Base-by-base conservation (phyloP, 371 early-diverging fungal genomes). In the Thermomucor indicae-seudaticae region DNA sequence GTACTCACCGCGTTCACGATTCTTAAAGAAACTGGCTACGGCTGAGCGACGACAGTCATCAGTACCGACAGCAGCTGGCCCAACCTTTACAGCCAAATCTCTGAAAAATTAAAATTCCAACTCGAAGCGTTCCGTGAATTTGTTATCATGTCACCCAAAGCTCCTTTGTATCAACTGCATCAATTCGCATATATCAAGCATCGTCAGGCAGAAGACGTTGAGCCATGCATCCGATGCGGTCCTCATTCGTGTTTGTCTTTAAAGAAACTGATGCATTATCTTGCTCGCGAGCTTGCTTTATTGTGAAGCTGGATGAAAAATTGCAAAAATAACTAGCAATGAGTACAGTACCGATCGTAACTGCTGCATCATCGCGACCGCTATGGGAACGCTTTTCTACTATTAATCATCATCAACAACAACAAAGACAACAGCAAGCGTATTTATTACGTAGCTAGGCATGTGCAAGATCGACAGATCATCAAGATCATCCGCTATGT, bases 181-280 rank as follows among this genome's bases (percentile, higher is more conserved):
- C 80, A 76, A 49, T 63, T 89, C 31, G 76, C 83, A 0, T 91
- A 81, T 65, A 80, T 92, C 70, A 84, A 85, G 44, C 81, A 82
- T 30, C 75, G 78, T 19, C 65, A 84, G 12, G 70, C 70, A 14
- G 90, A 88, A 50, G 92, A 92, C 48, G 73, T 92, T 11, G 81
- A 80, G 49, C 89, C 92, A 14, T 93, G 93, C 56, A 75, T 96
- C 51, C 80, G 91, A 22, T 93, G 94, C 61, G 93, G 95, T 4
- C 78, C 86, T 25, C 88, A 80, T 41, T 90, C 93, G 6, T 84
- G 90, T 17, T 79, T 90, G 3, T 87, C 90, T 6, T 78, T 88
- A 16, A 80, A 84, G 46, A 89, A 87, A 55, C 75, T 94, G 47
- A 78, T 89, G 19, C 92, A 93, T 40, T 88, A 88, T 27, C 80